Evolutionary conservation across 192 early-diverging fungal genomes (phyloP), one percentile per base, ranked within the genome.

Genomic region (Martensiomyces pterosporus): DNA sequence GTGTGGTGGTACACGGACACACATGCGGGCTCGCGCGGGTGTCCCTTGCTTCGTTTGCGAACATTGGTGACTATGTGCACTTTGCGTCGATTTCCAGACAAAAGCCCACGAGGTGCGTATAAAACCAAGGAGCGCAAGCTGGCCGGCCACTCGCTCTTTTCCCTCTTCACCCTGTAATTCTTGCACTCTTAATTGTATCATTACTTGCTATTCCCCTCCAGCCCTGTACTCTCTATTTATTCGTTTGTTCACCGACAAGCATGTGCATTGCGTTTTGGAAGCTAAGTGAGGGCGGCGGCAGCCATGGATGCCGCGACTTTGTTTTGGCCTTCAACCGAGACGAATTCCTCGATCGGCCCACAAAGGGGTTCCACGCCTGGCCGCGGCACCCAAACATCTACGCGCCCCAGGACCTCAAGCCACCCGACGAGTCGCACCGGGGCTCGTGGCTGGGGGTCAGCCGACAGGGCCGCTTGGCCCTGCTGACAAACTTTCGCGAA

Each of bases 251-350:
- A 17, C 32, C 7, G 24, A 26, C 2, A 21, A 41, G 10, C n/a
- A 69, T 70, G 67, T 70, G 67, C 43, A 58, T 58, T 41, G 47
- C 48, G 4, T 58, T 70, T 21, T 70, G 67, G 67, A 47, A 26
- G 16, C 27, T 37, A 13, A 12, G 23, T 8, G 34, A 24, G 7
- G 25, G 34, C 9, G 49, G 16, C 14, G 50, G 57, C 37, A 33
- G 24, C 6, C 6, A 32, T 5, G 6, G 12, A 5, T 32, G 29
- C 29, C 29, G 6, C 5, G 29, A 32, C 39, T 36, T 72, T 0
- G 53, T 67, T 0, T 34, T 74, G 37, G 49, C 54, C 1, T 74
- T 74, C 47, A 74, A 74, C 51, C 57, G 70, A 0, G 70, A 74
- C 37, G 70, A 67, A 43, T 64, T 35, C 39, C 62, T 67, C 23